Percentiles rank a stretch among this genome's conserved stretches.
Evolutionary conservation across 2,329 filamentous ascomycete species (phyloP).

Genomic region (Trichophyton schoenleinii): DNA sequence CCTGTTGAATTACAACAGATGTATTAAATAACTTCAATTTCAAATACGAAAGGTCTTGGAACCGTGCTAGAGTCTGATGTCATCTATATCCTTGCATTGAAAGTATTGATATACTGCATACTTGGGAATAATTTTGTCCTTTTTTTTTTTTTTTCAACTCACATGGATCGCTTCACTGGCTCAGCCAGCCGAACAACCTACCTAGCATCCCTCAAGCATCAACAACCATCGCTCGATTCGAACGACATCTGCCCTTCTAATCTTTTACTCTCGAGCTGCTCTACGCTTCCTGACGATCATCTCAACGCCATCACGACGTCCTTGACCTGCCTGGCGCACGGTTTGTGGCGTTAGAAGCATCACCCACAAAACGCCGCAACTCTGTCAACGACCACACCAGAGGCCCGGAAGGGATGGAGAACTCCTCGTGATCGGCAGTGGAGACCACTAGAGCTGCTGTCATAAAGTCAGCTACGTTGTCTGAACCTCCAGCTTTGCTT

Average conservation of each 20-base stretch:
- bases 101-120: too few relatives aligned
- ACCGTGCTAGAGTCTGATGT: neutral
- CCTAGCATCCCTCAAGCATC: too few relatives aligned
- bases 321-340: neutral
- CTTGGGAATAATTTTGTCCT: too few relatives aligned
- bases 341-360: neutral
- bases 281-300: neutral
- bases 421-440: neutral
- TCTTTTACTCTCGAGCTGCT: neutral
- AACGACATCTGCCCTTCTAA: neutral
- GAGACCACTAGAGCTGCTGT: neutral
- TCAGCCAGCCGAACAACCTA: too few relatives aligned
- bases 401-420: neutral
- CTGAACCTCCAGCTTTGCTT: neutral
- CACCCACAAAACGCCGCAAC: neutral
- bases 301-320: neutral
- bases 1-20: neutral
- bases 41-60: neutral
- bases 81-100: too few relatives aligned
- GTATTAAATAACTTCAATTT: neutral
- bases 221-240: too few relatives aligned
- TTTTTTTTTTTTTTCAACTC: too few relatives aligned
- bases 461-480: neutral
- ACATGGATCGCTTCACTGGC: too few relatives aligned
- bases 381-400: neutral